phyloP scores from a whole-genome alignment of 2,329 filamentous ascomycete genomes.

The Penicillium vulpinum region DNA sequence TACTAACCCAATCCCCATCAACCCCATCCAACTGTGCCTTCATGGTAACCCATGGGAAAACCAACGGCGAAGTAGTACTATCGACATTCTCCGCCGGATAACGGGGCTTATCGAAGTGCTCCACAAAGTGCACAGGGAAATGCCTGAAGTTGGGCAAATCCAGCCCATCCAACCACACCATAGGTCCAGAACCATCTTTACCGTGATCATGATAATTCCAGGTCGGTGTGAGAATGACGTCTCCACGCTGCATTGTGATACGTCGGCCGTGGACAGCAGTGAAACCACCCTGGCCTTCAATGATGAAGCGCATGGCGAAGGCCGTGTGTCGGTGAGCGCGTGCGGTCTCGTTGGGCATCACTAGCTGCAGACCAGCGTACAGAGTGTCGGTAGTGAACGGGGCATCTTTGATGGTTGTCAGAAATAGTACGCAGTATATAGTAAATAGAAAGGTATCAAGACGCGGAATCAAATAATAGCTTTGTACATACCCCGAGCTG shows the following conservation, averaged over 20 bases:
- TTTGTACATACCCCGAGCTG: slow-evolving; percentile 28
- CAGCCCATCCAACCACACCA: slow-evolving; percentile 61
- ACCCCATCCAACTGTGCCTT: slow-evolving; percentile 42
- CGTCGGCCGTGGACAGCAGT: slow-evolving; percentile 58
- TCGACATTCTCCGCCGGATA: slow-evolving; percentile 54
- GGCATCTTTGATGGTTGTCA: slow-evolving; percentile 37
- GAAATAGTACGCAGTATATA: background rate
- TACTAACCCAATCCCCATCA: slow-evolving; percentile 28
- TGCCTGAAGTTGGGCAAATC: slow-evolving; percentile 55
- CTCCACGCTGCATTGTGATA: slow-evolving; percentile 54
- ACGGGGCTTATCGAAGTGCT: slow-evolving; percentile 50
- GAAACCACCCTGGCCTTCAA: slow-evolving; percentile 58
- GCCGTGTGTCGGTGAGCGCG: slow-evolving; percentile 59
- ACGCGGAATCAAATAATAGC: background rate
- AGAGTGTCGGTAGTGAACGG: slow-evolving; percentile 61
- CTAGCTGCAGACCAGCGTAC: slow-evolving; percentile 58
- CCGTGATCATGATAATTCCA: slow-evolving; percentile 65
- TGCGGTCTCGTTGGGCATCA: slow-evolving; percentile 58
- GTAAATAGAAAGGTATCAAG: background rate
- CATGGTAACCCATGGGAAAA: slow-evolving; percentile 54
- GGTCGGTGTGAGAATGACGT: slow-evolving; percentile 58
- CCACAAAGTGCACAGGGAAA: slow-evolving; percentile 56
- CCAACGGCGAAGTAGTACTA: slow-evolving; percentile 41
- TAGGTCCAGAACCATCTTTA: slow-evolving; percentile 55
- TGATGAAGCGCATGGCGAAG: slow-evolving; percentile 59